These are phyloP conservation scores for Antitrichia curtipendula DNA, from an alignment of 225 moss, liverwort and hornwort species.

Conservation along the genomic window DNA sequence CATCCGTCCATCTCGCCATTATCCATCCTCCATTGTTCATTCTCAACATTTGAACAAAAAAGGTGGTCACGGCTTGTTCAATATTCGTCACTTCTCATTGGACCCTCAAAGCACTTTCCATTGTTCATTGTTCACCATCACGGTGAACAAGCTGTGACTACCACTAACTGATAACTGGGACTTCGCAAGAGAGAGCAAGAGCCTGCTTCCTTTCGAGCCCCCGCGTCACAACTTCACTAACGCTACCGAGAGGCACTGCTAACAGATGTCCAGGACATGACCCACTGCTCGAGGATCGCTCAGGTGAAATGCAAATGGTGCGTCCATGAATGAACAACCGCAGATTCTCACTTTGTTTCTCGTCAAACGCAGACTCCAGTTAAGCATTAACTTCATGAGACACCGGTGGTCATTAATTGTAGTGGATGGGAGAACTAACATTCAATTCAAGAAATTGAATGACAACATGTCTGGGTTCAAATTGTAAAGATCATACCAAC, in stretches of 20 bases:
- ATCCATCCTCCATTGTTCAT: no score
- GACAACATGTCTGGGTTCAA: not conserved
- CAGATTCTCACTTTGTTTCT: not conserved
- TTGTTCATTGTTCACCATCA: no score
- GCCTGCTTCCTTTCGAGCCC: constrained; percentile 17
- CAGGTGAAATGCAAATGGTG: no score
- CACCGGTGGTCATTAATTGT: not conserved
- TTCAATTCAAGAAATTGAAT: not conserved
- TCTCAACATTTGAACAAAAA: no score
- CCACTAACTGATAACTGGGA: constrained; percentile 66
- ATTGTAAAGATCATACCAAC: not conserved
- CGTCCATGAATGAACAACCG: not conserved
- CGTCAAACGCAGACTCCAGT: not conserved
- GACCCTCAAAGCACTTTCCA: no score
- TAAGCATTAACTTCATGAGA: not conserved
- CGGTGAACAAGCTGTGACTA: no score
- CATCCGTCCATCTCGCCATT: no score
- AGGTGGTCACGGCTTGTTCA: no score
- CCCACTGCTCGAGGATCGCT: not conserved
- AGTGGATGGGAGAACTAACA: not conserved
- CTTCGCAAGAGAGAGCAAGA: constrained; percentile 63
- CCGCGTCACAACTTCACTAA: constrained; percentile 2
- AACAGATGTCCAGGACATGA: not conserved
- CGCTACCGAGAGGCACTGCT: not conserved
- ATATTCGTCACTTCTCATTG: no score